Evolutionary conservation across 202 grass and related monocot species (phyloP), one percentile per base, ranked within the genome.

Genomic region (Tripidium arundinaceum): DNA sequence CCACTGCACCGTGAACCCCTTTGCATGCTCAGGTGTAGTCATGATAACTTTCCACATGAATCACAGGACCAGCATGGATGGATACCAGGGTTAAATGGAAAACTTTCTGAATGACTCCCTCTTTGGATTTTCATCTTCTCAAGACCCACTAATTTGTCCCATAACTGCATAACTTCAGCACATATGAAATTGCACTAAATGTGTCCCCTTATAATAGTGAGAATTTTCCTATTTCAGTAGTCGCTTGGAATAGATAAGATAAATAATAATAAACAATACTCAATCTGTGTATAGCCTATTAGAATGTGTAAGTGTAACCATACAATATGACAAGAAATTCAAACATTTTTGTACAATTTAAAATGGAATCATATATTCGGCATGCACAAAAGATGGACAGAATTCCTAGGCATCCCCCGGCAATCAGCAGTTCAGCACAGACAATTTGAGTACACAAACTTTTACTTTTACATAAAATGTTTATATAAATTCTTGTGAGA

Each of bases 61-160:
- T 57, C 27, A 2, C 10, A 10, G 50, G 46, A 19, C 11, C 15
- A 77, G 63, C 6, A 22, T 24, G 68, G 13, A 49, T n/a, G 1
- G 9, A 47, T 66, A 46, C 63, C 6, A 29, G 0, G 27, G 11
- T 31, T 47, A 24, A 74, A 68, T 66, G 13, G 19, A 72, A 55
- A 79, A 41, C n/a, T 65, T 65, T 36, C 62, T 57, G 10, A 57
- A 67, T 58, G 42, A 45, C n/a, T 74, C 38, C 26, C 16, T 21
- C 46, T 50, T 52, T 10, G 15, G 6, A 25, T 61, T 61, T 16
- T 19, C 38, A 77, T 12, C 24, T 45, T 62, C 57, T 62, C 52
- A 46, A 81, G 57, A 81, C 29, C 21, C 39, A 47, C 21, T 37
- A 77, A 52, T 78, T 62, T 21, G n/a, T 70, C 24, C 50, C 40